A percentile compares a stretch with the other conserved stretches of the same genome.
These are phyloP conservation scores for Pestalotiopsis sp. DNA, from an alignment of 2,329 filamentous ascomycete species.

Conservation along the genomic window DNA sequence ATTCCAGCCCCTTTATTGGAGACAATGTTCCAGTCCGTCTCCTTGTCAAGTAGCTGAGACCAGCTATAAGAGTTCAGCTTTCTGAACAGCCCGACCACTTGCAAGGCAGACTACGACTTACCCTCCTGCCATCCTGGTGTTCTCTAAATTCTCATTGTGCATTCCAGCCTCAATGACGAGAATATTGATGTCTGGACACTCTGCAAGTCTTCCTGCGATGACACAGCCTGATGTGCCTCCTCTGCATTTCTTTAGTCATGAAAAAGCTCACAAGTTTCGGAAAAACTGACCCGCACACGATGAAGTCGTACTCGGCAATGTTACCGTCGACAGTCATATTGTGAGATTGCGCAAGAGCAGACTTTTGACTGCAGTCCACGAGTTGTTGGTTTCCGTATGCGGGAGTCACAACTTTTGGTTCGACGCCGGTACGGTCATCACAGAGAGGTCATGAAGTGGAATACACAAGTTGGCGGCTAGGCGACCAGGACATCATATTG, in stretches of 20 bases:
- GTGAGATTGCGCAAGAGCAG: background rate
- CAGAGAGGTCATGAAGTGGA: too few relatives aligned
- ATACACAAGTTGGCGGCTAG: too few relatives aligned
- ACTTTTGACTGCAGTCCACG: too few relatives aligned
- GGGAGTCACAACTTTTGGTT: too few relatives aligned
- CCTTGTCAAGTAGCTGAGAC: conserved; percentile 4
- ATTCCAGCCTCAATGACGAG: conserved; percentile 41
- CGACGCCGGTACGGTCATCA: too few relatives aligned
- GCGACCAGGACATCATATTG: too few relatives aligned
- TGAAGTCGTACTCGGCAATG: conserved; percentile 32
- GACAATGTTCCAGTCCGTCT: conserved; percentile 13
- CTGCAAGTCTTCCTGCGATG: conserved; percentile 40
- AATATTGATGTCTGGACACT: conserved; percentile 31
- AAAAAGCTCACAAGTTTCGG: background rate
- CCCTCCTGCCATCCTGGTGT: conserved; percentile 54
- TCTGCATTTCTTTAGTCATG: conserved; percentile 15
- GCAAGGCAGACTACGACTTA: conserved; percentile 24
- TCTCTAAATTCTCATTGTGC: conserved; percentile 47
- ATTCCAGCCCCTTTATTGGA: conserved; percentile 6
- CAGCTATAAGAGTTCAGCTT: background rate
- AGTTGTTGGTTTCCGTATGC: too few relatives aligned
- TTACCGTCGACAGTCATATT: background rate
- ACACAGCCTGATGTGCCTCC: conserved; percentile 42
- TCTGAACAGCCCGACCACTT: background rate
- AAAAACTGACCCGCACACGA: conserved; percentile 36